Conservation (phyloP, 2,329 filamentous ascomycete genomes). For the Boeremia exigua region DNA sequence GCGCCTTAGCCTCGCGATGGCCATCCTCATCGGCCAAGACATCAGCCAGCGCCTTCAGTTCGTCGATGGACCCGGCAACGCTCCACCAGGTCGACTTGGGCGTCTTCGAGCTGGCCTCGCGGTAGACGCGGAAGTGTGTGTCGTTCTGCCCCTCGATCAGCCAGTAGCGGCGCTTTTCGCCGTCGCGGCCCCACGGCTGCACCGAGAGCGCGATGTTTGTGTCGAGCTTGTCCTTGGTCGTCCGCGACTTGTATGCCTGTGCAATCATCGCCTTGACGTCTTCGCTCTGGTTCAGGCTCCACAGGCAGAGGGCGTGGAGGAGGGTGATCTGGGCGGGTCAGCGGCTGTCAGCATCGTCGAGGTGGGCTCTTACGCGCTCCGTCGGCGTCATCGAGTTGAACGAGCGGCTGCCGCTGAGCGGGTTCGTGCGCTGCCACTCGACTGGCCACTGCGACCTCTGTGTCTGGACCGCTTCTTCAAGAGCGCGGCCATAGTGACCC, state of each 20-base stretch:
- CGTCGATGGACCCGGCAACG: constrained; percentile 88
- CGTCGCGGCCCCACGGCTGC: constrained; percentile 88
- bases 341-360: constrained; percentile 14
- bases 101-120: constrained; percentile 83
- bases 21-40: constrained; percentile 80
- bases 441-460: constrained; percentile 89
- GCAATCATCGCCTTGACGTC: constrained; percentile 80
- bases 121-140: constrained; percentile 90
- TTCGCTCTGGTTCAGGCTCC: constrained; percentile 90
- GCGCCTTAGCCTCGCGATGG: constrained; percentile 77
- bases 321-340: constrained; percentile 71
- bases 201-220: constrained; percentile 87
- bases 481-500: constrained; percentile 88
- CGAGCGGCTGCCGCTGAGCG: constrained; percentile 77
- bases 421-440: constrained; percentile 83
- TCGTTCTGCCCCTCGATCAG: constrained; percentile 93
- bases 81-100: constrained; percentile 88
- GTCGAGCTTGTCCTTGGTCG: constrained; percentile 81
- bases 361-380: constrained; percentile 70
- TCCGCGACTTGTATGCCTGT: constrained; percentile 68
- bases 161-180: constrained; percentile 91
- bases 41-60: constrained; percentile 75
- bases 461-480: constrained; percentile 88
- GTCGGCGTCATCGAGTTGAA: constrained; percentile 84
- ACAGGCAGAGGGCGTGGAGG: constrained; percentile 81